Evolutionary conservation across 805 yeast species (phyloP).

Genomic region (Debaryomyces tyrocola): DNA sequence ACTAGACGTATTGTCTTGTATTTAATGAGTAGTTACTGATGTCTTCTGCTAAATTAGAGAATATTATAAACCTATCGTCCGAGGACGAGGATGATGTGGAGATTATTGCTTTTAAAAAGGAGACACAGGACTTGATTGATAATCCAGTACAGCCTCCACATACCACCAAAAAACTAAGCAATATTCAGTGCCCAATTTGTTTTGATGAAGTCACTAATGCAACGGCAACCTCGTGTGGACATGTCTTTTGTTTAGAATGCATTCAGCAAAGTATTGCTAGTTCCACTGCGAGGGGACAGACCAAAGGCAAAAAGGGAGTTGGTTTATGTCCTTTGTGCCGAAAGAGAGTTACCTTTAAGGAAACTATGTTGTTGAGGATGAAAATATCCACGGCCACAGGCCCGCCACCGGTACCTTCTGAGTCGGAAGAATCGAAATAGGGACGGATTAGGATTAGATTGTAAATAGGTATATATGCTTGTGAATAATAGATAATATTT

Average conservation of each 20-base stretch:
- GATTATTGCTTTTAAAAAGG: constrained; percentile 36
- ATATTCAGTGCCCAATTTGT: constrained; percentile 45
- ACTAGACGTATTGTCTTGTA: too few relatives aligned
- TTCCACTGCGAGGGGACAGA: constrained; percentile 44
- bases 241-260: constrained; percentile 43
- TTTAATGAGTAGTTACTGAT: background rate
- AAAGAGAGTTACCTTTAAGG: constrained; percentile 37
- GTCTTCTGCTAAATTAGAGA: constrained; percentile 6
- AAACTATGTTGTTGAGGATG: constrained; percentile 26
- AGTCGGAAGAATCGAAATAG: too few relatives aligned
- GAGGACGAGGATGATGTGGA: constrained; percentile 37
- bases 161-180: constrained; percentile 31
- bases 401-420: constrained; percentile 13
- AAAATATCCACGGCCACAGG: constrained; percentile 12
- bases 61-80: constrained; percentile 20
- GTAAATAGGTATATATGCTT: background rate
- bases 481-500: background rate
- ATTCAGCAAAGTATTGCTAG: constrained; percentile 40
- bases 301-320: constrained; percentile 33
- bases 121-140: constrained; percentile 33
- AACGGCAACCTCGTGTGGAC: constrained; percentile 45
- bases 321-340: constrained; percentile 48
- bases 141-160: constrained; percentile 22
- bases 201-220: constrained; percentile 41
- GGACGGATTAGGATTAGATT: background rate